Percentiles rank a stretch among this genome's conserved stretches.
These are phyloP conservation scores for Trapa incisa DNA, from an alignment of 345 rosid genomes.

Conservation along the genomic window DNA sequence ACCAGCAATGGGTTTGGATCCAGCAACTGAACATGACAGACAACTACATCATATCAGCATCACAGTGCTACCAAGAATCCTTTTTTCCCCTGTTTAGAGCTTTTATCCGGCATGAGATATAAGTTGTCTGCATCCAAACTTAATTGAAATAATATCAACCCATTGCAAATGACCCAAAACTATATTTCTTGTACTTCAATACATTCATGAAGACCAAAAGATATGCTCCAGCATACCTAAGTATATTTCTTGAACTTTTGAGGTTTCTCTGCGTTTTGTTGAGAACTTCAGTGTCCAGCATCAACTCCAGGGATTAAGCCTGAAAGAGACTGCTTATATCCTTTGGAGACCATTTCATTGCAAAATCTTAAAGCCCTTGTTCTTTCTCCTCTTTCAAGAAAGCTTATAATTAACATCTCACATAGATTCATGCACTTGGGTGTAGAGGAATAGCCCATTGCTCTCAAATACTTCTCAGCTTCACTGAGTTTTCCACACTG, in stretches of 20 bases:
- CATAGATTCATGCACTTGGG: conserved; percentile 27
- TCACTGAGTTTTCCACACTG: conserved; percentile 31
- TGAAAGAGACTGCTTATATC: conserved; percentile 13
- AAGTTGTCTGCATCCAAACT: no score
- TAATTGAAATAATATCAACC: no score
- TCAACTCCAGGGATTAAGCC: neutral
- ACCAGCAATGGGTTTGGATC: no score
- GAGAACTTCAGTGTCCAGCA: neutral
- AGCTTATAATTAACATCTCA: conserved; percentile 22
- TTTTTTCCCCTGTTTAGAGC: no score
- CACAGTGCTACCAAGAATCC: no score
- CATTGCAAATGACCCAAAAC: no score
- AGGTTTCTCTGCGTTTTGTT: neutral
- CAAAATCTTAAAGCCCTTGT: conserved; percentile 21
- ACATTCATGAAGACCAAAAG: no score
- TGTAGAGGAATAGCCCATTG: conserved; percentile 26
- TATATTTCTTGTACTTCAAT: no score
- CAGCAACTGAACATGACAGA: no score
- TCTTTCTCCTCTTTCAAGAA: conserved; percentile 19
- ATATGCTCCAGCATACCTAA: neutral
- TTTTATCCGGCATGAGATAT: no score
- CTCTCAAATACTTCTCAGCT: conserved; percentile 44
- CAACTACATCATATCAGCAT: no score
- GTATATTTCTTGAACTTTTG: neutral
- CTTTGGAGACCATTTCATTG: conserved; percentile 33